Percentiles rank a stretch among this genome's conserved stretches.
Conservation (phyloP, 768 basidiomycete genomes). For the Calocera cornea region DNA sequence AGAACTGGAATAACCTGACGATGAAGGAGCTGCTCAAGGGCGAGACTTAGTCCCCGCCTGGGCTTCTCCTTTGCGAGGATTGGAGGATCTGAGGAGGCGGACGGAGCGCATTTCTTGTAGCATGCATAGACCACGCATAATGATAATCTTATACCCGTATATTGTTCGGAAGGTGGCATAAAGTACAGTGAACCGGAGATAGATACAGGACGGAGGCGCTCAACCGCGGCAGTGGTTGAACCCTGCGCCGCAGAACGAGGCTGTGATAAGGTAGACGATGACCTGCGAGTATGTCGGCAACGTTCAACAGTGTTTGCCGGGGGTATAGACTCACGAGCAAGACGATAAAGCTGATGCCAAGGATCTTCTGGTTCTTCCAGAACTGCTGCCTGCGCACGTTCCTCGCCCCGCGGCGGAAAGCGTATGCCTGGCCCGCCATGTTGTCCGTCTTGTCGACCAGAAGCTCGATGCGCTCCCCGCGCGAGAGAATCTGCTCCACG, state of each 20-base stretch:
- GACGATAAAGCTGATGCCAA: slow-evolving; percentile 57
- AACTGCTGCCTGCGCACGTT: slow-evolving; percentile 75
- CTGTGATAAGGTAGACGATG: slow-evolving; percentile 67
- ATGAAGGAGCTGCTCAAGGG: neutral
- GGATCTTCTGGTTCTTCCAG: slow-evolving; percentile 68
- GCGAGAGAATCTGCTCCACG: slow-evolving; percentile 85
- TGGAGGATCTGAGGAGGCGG: neutral
- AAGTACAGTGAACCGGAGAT: slow-evolving; percentile 5
- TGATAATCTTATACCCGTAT: neutral
- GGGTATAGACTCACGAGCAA: slow-evolving; percentile 39
- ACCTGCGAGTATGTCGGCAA: slow-evolving; percentile 32
- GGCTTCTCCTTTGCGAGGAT: neutral
- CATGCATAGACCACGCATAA: neutral
- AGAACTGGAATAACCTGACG: neutral
- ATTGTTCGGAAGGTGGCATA: neutral
- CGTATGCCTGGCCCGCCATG: slow-evolving; percentile 87
- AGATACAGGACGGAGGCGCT: neutral
- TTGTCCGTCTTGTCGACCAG: slow-evolving; percentile 95
- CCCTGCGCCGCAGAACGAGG: slow-evolving; percentile 79
- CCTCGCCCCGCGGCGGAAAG: slow-evolving; percentile 79
- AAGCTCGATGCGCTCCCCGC: slow-evolving; percentile 91
- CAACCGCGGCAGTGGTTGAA: slow-evolving; percentile 45
- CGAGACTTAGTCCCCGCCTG: neutral
- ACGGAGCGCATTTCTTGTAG: neutral
- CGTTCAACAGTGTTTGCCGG: slow-evolving; percentile 7